Percentiles rank a stretch among this genome's conserved stretches.
Conservation (phyloP, 2,329 filamentous ascomycete species). For the Ceratocystis diversiconidia region DNA sequence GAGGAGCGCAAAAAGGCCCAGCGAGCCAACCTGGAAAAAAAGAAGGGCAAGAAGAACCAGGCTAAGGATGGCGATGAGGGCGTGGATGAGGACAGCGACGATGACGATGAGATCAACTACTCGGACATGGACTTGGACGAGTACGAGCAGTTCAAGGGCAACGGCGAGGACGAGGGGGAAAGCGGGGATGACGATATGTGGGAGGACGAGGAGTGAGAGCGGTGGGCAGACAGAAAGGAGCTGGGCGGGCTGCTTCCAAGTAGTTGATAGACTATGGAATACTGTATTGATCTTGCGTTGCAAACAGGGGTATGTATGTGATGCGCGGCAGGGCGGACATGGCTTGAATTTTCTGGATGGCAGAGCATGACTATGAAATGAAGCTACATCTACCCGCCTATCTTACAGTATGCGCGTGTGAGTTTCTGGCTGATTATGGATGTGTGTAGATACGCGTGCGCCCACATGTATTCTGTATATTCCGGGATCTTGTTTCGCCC, state of each 20-base stretch:
- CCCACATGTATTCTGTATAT: too few species aligned
- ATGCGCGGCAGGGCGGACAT: too few species aligned
- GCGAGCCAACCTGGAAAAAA: constrained; percentile 79
- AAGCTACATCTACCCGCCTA: too few species aligned
- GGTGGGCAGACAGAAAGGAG: neutral
- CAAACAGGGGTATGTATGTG: too few species aligned
- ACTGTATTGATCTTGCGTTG: too few species aligned
- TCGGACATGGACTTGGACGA: constrained; percentile 30
- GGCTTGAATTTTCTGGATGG: too few species aligned
- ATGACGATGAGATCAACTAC: constrained; percentile 25
- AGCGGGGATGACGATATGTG: constrained; percentile 13
- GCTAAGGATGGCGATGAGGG: constrained; percentile 27
- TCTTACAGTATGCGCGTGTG: too few species aligned
- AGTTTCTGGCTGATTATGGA: too few species aligned
- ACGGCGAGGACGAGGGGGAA: constrained; percentile 13
- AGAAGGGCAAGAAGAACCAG: constrained; percentile 41
- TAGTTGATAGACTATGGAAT: neutral
- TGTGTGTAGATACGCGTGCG: too few species aligned
- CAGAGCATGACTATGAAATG: too few species aligned
- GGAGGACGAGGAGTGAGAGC: constrained; percentile 14
- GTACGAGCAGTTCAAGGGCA: constrained; percentile 25
- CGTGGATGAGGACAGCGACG: constrained; percentile 27
- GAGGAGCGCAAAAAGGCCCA: constrained; percentile 69
- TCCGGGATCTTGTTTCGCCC: too few species aligned
- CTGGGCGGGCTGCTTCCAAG: neutral